Percentiles rank a stretch among this genome's conserved stretches.
Conservation (phyloP, 306 rosid species). For the Malus asiatica region DNA sequence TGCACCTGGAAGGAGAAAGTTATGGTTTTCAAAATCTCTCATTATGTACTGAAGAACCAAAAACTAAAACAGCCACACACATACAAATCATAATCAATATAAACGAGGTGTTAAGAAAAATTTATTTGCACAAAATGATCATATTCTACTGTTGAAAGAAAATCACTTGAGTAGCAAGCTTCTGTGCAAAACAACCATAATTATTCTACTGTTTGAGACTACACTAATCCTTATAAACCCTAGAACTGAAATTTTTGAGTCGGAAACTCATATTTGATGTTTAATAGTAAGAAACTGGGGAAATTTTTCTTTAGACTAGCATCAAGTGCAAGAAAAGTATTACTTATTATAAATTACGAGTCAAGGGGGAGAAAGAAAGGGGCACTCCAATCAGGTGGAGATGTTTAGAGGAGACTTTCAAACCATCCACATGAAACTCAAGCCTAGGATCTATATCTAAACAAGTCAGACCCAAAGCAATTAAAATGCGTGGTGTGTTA, state of each 20-base stretch:
- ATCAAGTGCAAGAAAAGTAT: not conserved
- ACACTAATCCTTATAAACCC: not conserved
- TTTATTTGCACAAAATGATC: not conserved
- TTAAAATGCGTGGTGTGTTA: not conserved
- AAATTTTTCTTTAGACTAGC: not conserved
- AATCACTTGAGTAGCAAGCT: not conserved
- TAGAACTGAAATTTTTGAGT: not conserved
- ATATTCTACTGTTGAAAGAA: not conserved
- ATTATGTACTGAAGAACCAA: not conserved
- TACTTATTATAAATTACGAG: not conserved
- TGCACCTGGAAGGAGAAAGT: conserved; percentile 59
- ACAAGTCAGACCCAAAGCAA: not conserved
- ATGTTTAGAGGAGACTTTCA: not conserved
- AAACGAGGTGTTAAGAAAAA: not conserved
- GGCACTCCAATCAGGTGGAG: not conserved
- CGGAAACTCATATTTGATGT: not conserved
- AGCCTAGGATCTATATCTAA: not conserved
- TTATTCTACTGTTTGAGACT: not conserved
- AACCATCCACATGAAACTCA: not conserved
- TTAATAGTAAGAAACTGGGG: not conserved
- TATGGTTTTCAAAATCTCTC: conserved; percentile 1
- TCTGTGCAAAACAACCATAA: not conserved
- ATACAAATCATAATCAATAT: not conserved
- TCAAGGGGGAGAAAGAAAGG: not conserved
- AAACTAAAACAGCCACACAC: not conserved